Base-by-base conservation (phyloP, 2,329 filamentous ascomycete species). In the Cytospora paraplurivora region DNA sequence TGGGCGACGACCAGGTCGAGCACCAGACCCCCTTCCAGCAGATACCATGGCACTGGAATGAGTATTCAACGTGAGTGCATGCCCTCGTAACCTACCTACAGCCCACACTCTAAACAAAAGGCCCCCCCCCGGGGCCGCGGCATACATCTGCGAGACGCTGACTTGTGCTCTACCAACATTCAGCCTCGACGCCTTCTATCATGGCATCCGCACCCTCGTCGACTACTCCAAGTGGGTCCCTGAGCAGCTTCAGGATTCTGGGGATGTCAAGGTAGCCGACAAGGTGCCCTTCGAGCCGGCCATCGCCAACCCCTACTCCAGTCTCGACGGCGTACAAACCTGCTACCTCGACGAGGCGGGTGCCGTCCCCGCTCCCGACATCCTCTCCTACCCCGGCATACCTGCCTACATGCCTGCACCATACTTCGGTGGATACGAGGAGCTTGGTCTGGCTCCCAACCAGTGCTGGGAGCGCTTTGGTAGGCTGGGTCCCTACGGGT, bases 381-480 rank as follows among this genome's bases (percentile, higher is more conserved):
- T 84, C 61, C 83, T 82, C 67, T 81, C 79, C 4, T 85, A 85
- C 68, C 80, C 81, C 3, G 88, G 88, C 37, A 78, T 90, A 5
- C 85, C 86, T 1, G 77, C 81, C 49, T 76, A 77, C 7, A 90
- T 88, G 69, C 87, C 88, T 0, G 73, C 78, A 8, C 82, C 88
- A 4, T 79, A 83, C 38, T 83, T 91, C 62, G 89, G 89, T 27
- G 85, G 85, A 67, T 87, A 87, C 69, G 78, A 83, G 38, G 77
- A 82, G 10, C 75, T 90, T 53, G 83, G 81, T 17, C 78, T 91
- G 55, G 85, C 90, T 60, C 79, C 79, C 17, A 82, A 87, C 66
- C 72, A 90, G 19, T 91, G 88, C 75, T 89, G 86, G 69, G 88
- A 91, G 72, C 79, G 88, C 37, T 83, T 90, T 69, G 86, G 88